These are phyloP conservation scores for Fusarium metavorans DNA, from an alignment of 2,329 filamentous ascomycete species.

Conservation along the genomic window DNA sequence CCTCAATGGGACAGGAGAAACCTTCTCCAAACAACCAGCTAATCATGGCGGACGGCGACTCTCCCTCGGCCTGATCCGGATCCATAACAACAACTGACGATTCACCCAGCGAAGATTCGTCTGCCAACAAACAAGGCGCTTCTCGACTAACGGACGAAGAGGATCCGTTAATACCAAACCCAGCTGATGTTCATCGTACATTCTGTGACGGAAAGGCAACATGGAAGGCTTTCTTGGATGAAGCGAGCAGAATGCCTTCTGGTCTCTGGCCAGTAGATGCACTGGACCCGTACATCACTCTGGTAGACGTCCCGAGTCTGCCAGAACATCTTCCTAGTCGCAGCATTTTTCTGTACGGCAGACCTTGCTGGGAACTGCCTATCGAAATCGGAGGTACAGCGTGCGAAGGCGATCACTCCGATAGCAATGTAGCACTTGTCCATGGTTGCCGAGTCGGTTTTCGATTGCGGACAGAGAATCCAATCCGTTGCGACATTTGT, in stretches of 20 bases:
- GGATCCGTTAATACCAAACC: neutral
- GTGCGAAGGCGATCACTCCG: neutral
- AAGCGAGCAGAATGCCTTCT: neutral
- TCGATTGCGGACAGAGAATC: neutral
- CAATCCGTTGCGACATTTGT: neutral
- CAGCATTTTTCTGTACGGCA: neutral
- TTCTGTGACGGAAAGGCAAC: conserved; percentile 6
- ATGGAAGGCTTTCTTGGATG: neutral
- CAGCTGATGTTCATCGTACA: neutral
- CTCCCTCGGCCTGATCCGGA: neutral
- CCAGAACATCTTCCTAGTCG: neutral
- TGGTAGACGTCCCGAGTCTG: neutral
- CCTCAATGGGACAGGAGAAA: neutral
- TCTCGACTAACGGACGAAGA: neutral
- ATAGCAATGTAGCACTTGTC: neutral
- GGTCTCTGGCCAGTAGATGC: neutral
- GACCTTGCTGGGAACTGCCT: neutral
- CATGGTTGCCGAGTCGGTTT: neutral
- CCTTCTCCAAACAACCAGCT: neutral
- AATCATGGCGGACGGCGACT: neutral
- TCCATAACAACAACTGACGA: neutral
- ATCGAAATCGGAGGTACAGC: neutral
- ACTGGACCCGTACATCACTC: neutral
- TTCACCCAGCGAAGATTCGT: conserved; percentile 1
- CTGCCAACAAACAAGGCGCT: neutral